Percentiles rank a stretch among this genome's conserved stretches.
phyloP scores from a whole-genome alignment of 768 basidiomycete genomes.

The Hemileccinum rubropunctum region DNA sequence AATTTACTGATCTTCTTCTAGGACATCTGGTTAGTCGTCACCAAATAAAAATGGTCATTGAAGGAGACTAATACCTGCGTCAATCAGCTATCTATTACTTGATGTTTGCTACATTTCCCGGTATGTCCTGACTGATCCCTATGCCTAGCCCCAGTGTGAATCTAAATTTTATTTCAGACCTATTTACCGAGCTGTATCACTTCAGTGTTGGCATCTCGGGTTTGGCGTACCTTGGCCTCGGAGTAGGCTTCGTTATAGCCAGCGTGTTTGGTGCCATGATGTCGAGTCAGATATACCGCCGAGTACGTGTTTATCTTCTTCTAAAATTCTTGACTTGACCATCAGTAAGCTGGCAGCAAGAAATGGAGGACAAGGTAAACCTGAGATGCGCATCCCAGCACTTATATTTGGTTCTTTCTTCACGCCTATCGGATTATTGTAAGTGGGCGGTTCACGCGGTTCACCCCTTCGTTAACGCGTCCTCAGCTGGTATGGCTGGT shows the following conservation, averaged over 20 bases:
- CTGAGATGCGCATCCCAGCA: conserved; percentile 73
- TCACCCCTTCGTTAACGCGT: background rate
- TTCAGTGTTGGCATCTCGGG: conserved; percentile 54
- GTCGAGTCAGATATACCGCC: conserved; percentile 44
- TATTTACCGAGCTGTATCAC: conserved; percentile 49
- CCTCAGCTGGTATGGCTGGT: conserved; percentile 78
- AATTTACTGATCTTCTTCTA: conserved; percentile 17
- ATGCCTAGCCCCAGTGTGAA: background rate
- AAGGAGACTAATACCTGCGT: conserved; percentile 5
- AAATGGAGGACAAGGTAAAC: conserved; percentile 64
- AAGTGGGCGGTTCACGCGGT: conserved; percentile 24
- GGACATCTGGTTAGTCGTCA: conserved; percentile 52
- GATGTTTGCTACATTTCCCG: conserved; percentile 66
- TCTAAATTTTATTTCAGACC: conserved; percentile 18
- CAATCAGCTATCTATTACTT: conserved; percentile 60
- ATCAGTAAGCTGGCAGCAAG: conserved; percentile 42
- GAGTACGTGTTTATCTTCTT: conserved; percentile 33
- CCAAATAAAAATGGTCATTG: background rate
- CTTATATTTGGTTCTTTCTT: conserved; percentile 68
- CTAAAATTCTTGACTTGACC: background rate
- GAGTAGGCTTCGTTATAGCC: conserved; percentile 50
- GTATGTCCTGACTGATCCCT: conserved; percentile 25
- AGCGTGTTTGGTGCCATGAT: conserved; percentile 48
- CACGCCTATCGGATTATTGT: conserved; percentile 71
- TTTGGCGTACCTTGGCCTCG: conserved; percentile 51